A percentile compares a stretch with the other conserved stretches of the same genome.
Conservation (phyloP, 371 early-diverging fungal species). For the Apophysomyces elegans region DNA sequence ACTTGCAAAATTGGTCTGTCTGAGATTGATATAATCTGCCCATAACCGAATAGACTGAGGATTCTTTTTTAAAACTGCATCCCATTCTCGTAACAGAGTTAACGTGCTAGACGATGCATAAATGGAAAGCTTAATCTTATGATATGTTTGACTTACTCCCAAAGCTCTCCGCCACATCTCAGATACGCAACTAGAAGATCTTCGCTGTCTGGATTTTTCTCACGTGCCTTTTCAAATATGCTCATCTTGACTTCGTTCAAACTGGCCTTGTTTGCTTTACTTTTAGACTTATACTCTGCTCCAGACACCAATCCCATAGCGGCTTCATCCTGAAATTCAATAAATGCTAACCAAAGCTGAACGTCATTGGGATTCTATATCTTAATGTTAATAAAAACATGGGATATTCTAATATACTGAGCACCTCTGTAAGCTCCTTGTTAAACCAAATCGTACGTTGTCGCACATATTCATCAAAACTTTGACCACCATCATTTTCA, state of each 20-base stretch:
- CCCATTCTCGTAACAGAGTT: constrained; percentile 73
- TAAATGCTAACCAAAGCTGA: constrained; percentile 70
- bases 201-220: constrained; percentile 63
- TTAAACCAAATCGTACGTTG: constrained; percentile 44
- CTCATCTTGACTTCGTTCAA: constrained; percentile 72
- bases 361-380: constrained; percentile 63
- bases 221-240: constrained; percentile 76
- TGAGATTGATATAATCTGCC: constrained; percentile 77
- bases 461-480: constrained; percentile 44
- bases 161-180: constrained; percentile 58
- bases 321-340: constrained; percentile 70
- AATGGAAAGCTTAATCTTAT: neutral
- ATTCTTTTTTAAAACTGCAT: constrained; percentile 54
- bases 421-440: constrained; percentile 32
- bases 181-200: constrained; percentile 65
- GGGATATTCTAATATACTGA: no score
- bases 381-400: neutral
- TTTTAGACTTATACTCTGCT: constrained; percentile 9
- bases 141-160: constrained; percentile 55
- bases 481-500: constrained; percentile 38
- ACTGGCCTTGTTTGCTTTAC: constrained; percentile 46
- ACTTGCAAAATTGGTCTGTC: constrained; percentile 74
- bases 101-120: constrained; percentile 37
- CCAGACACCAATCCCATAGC: constrained; percentile 30
- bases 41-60: constrained; percentile 63